phyloP scores from a whole-genome alignment of 2,329 filamentous ascomycete species.

The Cyanodermella asteris region DNA sequence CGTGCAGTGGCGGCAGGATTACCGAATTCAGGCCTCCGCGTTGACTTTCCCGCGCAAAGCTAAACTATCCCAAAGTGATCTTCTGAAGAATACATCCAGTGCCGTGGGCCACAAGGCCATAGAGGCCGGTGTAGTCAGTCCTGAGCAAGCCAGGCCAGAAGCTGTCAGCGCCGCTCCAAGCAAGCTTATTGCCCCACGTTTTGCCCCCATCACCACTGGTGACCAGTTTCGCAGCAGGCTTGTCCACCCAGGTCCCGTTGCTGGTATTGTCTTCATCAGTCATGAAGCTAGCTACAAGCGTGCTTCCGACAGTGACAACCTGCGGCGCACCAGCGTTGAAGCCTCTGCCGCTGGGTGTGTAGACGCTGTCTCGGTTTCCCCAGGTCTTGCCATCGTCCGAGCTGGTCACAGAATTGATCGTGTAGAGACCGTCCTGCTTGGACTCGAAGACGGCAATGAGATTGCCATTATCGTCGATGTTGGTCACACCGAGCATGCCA shows the following conservation, averaged over 20 bases:
- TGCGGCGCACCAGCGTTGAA: constrained; percentile 21
- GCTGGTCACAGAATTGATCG: constrained; percentile 17
- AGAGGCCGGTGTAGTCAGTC: no score
- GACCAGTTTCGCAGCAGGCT: constrained; percentile 4
- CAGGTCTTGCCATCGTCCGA: constrained; percentile 22
- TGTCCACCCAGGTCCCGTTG: no score
- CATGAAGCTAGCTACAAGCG: constrained; percentile 22
- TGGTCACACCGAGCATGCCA: constrained; percentile 24
- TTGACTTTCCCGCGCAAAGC: no score
- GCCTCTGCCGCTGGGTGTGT: constrained; percentile 14
- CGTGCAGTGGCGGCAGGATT: no score
- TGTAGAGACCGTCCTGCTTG: constrained; percentile 12
- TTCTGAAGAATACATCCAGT: no score
- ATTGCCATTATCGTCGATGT: constrained; percentile 11
- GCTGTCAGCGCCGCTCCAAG: constrained; percentile 10
- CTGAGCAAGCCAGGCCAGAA: constrained; percentile 14
- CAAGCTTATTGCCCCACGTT: constrained; percentile 14
- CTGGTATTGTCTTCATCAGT: constrained; percentile 26
- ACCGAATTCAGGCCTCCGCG: no score
- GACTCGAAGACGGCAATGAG: constrained; percentile 25
- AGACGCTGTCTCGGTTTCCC: constrained; percentile 17
- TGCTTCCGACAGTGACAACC: constrained; percentile 21
- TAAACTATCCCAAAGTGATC: no score
- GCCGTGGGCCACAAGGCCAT: no score
- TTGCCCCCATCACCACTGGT: constrained; percentile 12